Evolutionary conservation across 2,329 filamentous ascomycete genomes (phyloP).

Genomic region (Dothideomycetes sp.): DNA sequence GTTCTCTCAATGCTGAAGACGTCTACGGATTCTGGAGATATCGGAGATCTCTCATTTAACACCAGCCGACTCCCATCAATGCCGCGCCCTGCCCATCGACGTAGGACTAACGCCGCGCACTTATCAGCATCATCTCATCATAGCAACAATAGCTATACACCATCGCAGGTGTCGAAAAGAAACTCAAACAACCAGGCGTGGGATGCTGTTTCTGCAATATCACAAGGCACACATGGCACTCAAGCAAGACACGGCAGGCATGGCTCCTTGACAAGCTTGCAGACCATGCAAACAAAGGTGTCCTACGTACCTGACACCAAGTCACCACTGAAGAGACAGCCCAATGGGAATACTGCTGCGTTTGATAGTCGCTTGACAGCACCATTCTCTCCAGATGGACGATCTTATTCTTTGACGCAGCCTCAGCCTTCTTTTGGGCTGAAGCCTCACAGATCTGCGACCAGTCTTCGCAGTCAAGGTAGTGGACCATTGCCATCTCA

Average conservation of each 20-base stretch:
- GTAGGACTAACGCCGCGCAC: conserved; percentile 23
- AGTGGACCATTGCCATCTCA: conserved; percentile 20
- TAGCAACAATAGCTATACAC: conserved; percentile 17
- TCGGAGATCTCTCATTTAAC: conserved; percentile 29
- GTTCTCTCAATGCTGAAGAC: conserved; percentile 41
- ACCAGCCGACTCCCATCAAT: conserved; percentile 25
- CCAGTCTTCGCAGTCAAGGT: conserved; percentile 32
- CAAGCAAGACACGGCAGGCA: conserved; percentile 1
- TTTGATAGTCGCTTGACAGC: conserved; percentile 3
- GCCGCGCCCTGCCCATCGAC: conserved; percentile 23
- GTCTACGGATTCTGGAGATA: conserved; percentile 36
- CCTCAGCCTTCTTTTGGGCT: conserved; percentile 13
- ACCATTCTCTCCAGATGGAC: conserved; percentile 22
- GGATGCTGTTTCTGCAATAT: conserved; percentile 28
- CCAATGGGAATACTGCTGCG: not conserved
- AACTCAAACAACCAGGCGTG: conserved; percentile 24
- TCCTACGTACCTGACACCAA: conserved; percentile 27
- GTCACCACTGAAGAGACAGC: conserved; percentile 15
- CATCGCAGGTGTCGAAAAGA: conserved; percentile 30
- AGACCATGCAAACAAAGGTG: conserved; percentile 30
- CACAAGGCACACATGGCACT: conserved; percentile 13
- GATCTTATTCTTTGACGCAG: conserved; percentile 32
- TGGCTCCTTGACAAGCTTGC: conserved; percentile 30
- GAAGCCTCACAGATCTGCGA: conserved; percentile 22
- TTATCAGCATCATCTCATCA: conserved; percentile 29